phyloP scores from a whole-genome alignment of 208 protist genomes.

The Herpetomonas tarakana region DNA sequence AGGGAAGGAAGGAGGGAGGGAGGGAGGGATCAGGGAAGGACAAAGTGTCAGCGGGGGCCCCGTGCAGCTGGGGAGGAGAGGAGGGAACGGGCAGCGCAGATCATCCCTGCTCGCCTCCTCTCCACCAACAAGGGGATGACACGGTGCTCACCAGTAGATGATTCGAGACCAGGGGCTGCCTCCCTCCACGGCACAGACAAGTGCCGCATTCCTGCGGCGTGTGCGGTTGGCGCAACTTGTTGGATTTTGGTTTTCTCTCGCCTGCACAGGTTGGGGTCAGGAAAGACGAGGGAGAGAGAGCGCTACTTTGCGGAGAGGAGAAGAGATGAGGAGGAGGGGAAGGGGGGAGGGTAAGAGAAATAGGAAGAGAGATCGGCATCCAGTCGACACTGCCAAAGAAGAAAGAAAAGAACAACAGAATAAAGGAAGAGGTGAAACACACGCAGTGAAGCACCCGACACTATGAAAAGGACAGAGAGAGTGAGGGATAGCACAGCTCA shows the following conservation, averaged over 20 bases:
- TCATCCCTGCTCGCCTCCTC: too few species aligned
- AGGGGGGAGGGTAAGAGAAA: background rate
- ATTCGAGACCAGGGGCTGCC: too few species aligned
- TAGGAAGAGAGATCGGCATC: background rate
- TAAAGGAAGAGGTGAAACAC: background rate
- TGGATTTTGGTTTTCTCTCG: too few species aligned
- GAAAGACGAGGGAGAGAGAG: background rate
- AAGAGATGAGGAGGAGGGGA: too few species aligned
- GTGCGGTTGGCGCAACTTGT: too few species aligned
- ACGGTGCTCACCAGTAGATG: too few species aligned
- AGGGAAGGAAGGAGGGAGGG: background rate
- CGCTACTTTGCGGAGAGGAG: background rate
- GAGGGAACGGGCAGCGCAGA: too few species aligned
- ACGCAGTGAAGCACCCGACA: background rate
- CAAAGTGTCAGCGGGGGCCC: background rate
- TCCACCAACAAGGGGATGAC: too few species aligned
- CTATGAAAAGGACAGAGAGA: background rate
- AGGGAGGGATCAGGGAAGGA: background rate
- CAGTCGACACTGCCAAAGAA: background rate
- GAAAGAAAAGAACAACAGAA: background rate
- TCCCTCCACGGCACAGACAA: too few species aligned
- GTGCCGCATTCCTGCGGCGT: too few species aligned
- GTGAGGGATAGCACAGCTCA: too few species aligned
- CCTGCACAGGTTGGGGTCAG: too few species aligned
- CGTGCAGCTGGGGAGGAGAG: background rate